Evolutionary conservation across 805 yeast species (phyloP), one percentile per base, ranked within the genome.

Genomic region (Torulaspora franciscae): DNA sequence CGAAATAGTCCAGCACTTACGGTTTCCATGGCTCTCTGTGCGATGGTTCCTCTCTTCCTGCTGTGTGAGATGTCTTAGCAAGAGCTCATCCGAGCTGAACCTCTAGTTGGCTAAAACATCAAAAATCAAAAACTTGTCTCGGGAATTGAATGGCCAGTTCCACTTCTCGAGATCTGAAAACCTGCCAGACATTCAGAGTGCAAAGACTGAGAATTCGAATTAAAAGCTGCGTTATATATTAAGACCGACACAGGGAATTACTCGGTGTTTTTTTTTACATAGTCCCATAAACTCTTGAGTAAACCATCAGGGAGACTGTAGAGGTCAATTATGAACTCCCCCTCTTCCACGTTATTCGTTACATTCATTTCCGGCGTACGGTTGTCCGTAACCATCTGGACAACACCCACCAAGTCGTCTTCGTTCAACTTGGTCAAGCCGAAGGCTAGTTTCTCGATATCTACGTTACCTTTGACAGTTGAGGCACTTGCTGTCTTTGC

Each of bases 361-460:
- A 91, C 84, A 67, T 85, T 89, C 95, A 91, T 91, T 39, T 91
- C 98, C 36, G 87, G 80, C 4, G 98, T 88, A 62, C 87, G 79
- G 69, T 93, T 93, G 65, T 91, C 98, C 35, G 95, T 89, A 32
- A 91, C 93, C 96, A 91, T 90, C 68, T 91, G 98, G 44, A 91
- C 98, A 39, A 93, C 93, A 27, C 89, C 95, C 40, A 93, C 79
- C 55, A 91, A 73, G 66, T 93, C 97, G 62, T 93, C 98, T 67
- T 91, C 98, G 47, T 75, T 81, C 53, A 91, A 74, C 66, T 86
- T 86, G 42, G 95, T 87, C 57, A 91, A 75, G 2, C 93, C 91
- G 49, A 83, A 87, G 5, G 98, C 96, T 59, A 91, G 76, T 61
- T 82, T 83, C 62, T 91, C 99, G 56, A 93, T 73, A 63, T 91